phyloP scores from a whole-genome alignment of 768 basidiomycete genomes.

The Saitozyma sp. region DNA sequence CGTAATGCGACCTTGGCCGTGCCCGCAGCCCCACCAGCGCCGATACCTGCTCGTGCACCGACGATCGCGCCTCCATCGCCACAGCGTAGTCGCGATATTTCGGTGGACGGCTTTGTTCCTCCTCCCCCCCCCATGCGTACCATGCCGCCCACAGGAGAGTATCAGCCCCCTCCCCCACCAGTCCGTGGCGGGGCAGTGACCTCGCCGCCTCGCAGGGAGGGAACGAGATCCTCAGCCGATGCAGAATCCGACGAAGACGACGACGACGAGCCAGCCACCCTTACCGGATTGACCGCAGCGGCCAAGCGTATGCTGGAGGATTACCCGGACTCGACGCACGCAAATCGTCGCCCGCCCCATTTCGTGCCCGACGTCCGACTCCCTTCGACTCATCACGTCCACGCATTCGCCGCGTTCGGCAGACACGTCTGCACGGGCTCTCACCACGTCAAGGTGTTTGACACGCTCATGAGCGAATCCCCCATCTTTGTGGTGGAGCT shows the following conservation, averaged over 20 bases:
- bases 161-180: too few species aligned
- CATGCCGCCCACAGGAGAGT: constrained; percentile 3
- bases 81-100: not conserved
- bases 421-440: constrained; percentile 50
- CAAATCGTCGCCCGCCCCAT: constrained; percentile 54
- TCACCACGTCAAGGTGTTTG: constrained; percentile 51
- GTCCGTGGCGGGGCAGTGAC: constrained; percentile 1
- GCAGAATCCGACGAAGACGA: constrained; percentile 45
- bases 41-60: not conserved
- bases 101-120: constrained; percentile 16
- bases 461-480: constrained; percentile 38
- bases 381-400: constrained; percentile 31
- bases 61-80: not conserved
- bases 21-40: constrained; percentile 5
- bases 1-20: too few species aligned
- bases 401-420: constrained; percentile 52
- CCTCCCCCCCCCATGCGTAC: constrained; percentile 42
- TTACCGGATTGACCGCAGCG: constrained; percentile 20
- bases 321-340: constrained; percentile 55
- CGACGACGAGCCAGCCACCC: constrained; percentile 29
- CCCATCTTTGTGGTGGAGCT: constrained; percentile 60
- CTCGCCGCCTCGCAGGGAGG: constrained; percentile 22
- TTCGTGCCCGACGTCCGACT: constrained; percentile 49
- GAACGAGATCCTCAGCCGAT: constrained; percentile 17
- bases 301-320: constrained; percentile 50